These are phyloP conservation scores for Gossypium raimondii DNA, from an alignment of 345 rosid genomes.

Conservation along the genomic window DNA sequence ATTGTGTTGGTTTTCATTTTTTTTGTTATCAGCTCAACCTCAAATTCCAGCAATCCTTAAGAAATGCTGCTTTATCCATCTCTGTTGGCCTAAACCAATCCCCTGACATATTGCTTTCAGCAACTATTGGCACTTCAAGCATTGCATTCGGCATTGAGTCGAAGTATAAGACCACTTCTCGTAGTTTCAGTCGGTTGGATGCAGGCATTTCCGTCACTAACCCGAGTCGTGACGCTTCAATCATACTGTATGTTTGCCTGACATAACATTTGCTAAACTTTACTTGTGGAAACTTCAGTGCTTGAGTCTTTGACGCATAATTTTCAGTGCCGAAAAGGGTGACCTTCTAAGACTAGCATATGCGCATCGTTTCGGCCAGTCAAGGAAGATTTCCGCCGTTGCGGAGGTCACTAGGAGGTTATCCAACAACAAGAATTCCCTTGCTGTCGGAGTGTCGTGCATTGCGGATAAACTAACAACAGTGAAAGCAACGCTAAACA, in stretches of 20 bases:
- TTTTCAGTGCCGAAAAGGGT: slow-evolving; percentile 21
- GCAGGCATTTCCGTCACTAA: slow-evolving; percentile 16
- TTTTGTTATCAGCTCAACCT: slow-evolving; percentile 10
- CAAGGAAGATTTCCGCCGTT: slow-evolving; percentile 14
- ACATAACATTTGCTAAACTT: not conserved
- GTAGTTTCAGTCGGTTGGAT: slow-evolving; percentile 6
- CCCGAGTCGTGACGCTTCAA: slow-evolving; percentile 11
- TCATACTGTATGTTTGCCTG: slow-evolving; percentile 20
- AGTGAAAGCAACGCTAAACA: slow-evolving; percentile 18
- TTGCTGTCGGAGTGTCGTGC: slow-evolving; percentile 21
- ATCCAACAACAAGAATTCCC: slow-evolving; percentile 13
- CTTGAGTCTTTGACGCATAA: not conserved
- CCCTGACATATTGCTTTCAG: slow-evolving; percentile 17
- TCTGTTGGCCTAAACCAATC: slow-evolving; percentile 13
- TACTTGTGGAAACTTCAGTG: not conserved
- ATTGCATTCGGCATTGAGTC: slow-evolving; percentile 17
- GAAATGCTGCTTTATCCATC: slow-evolving; percentile 9
- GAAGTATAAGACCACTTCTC: slow-evolving; percentile 1
- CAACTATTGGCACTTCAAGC: slow-evolving; percentile 15
- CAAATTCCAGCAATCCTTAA: slow-evolving; percentile 7
- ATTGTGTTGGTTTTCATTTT: not conserved
- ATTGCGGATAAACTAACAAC: slow-evolving; percentile 15
- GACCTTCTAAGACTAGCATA: slow-evolving; percentile 19
- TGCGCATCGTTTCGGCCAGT: slow-evolving; percentile 5
- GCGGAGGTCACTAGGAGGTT: slow-evolving; percentile 23